Evolutionary conservation across 345 rosid species (phyloP).

Genomic region (Linum trigynum): DNA sequence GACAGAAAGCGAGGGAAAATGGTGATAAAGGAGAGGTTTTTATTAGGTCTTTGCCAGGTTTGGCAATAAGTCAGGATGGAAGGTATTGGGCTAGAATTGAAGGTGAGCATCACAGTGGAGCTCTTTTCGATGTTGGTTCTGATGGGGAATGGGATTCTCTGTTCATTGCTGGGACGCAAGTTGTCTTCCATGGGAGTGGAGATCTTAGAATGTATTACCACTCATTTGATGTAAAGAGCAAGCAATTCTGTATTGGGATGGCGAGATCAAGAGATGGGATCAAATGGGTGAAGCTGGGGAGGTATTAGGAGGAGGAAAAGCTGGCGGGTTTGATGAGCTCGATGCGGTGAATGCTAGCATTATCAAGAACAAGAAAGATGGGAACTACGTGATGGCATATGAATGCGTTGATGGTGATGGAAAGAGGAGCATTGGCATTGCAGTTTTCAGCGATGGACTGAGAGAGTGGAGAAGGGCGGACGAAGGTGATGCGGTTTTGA

Average conservation of each 20-base stretch:
- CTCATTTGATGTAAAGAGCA: conserved; percentile 46
- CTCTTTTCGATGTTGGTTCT: conserved; percentile 65
- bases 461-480: conserved; percentile 41
- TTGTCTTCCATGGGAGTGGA: conserved; percentile 49
- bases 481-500: conserved; percentile 30
- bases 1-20: too few species aligned
- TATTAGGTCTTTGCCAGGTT: conserved; percentile 49
- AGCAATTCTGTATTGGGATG: conserved; percentile 48
- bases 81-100: conserved; percentile 89
- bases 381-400: conserved; percentile 60
- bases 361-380: conserved; percentile 45
- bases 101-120: conserved; percentile 79
- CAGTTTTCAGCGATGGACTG: conserved; percentile 51
- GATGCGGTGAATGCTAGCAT: conserved; percentile 54
- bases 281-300: conserved; percentile 63
- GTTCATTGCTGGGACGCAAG: conserved; percentile 61
- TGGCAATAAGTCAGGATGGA: conserved; percentile 82
- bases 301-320: conserved; percentile 45
- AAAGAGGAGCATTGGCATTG: conserved; percentile 46
- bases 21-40: conserved; percentile 11
- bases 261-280: conserved; percentile 85
- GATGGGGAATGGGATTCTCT: conserved; percentile 73
- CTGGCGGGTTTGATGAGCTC: conserved; percentile 40
- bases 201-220: conserved; percentile 82
- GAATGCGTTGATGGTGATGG: conserved; percentile 50